A percentile compares a stretch with the other conserved stretches of the same genome.
These are phyloP conservation scores for Melanopsichium pennsylvanicum DNA, from an alignment of 1,284 basidiomycete genomes.

Conservation along the genomic window DNA sequence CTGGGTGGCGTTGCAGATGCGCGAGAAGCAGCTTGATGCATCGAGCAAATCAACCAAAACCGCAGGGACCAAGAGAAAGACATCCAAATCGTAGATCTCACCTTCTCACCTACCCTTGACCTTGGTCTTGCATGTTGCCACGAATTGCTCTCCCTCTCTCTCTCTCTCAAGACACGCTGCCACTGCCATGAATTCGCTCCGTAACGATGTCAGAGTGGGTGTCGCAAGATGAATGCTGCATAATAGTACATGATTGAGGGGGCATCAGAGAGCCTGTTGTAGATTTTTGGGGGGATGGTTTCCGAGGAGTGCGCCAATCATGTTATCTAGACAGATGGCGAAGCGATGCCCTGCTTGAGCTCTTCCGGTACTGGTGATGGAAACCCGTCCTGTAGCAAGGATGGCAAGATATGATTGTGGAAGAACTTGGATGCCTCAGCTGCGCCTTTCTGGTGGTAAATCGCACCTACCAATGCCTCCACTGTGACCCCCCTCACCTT, in stretches of 20 bases:
- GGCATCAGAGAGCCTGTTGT: too few species aligned
- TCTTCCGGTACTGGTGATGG: slow-evolving; percentile 29
- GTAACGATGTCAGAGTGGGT: neutral
- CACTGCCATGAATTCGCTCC: too few species aligned
- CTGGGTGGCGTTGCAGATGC: slow-evolving; percentile 24
- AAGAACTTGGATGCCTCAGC: slow-evolving; percentile 33
- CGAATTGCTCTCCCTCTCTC: too few species aligned
- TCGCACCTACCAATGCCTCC: slow-evolving; percentile 64
- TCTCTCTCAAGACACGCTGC: too few species aligned
- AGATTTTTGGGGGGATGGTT: neutral
- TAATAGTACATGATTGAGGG: slow-evolving; percentile 41
- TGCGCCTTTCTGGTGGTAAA: slow-evolving; percentile 57
- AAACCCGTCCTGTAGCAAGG: slow-evolving; percentile 28
- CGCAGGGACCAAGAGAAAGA: neutral
- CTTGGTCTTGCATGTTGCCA: too few species aligned
- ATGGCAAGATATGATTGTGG: slow-evolving; percentile 22
- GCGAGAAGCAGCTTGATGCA: neutral
- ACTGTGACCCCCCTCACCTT: slow-evolving; percentile 63
- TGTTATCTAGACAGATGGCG: neutral
- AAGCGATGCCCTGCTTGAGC: slow-evolving; percentile 13
- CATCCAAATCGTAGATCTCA: too few species aligned
- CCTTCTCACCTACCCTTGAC: too few species aligned
- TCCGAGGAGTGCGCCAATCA: neutral
- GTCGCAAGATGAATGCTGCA: slow-evolving; percentile 8
- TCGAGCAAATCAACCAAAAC: neutral